Evolutionary conservation across 2,329 filamentous ascomycete species (phyloP).

Genomic region (Penicillium sp.): DNA sequence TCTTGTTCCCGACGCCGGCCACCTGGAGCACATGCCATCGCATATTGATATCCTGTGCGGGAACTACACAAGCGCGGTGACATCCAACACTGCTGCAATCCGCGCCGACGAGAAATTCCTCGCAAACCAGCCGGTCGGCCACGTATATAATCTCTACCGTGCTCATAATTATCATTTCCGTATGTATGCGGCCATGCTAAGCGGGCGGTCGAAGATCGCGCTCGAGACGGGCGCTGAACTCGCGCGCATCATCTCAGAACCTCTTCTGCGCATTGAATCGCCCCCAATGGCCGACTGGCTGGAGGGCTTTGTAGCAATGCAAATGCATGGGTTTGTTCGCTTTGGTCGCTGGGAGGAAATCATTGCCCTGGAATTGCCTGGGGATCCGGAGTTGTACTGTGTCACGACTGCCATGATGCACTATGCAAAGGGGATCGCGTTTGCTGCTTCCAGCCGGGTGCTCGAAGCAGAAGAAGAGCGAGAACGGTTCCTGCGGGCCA

Average conservation of each 20-base stretch:
- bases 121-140: slow-evolving; percentile 54
- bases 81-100: slow-evolving; percentile 66
- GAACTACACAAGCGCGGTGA: slow-evolving; percentile 65
- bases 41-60: slow-evolving; percentile 74
- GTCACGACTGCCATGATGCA: slow-evolving; percentile 66
- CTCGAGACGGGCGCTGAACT: slow-evolving; percentile 60
- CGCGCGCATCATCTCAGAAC: slow-evolving; percentile 62
- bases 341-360: slow-evolving; percentile 73
- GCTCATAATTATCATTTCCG: slow-evolving; percentile 73
- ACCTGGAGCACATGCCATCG: slow-evolving; percentile 74
- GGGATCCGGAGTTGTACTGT: slow-evolving; percentile 62
- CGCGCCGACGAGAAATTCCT: slow-evolving; percentile 67
- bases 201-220: slow-evolving; percentile 62
- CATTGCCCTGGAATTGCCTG: slow-evolving; percentile 57
- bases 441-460: slow-evolving; percentile 58
- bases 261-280: slow-evolving; percentile 49
- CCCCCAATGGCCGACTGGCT: slow-evolving; percentile 81
- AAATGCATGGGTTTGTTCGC: slow-evolving; percentile 67
- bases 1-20: slow-evolving; percentile 68
- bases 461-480: slow-evolving; percentile 55
- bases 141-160: slow-evolving; percentile 76
- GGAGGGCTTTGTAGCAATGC: slow-evolving; percentile 67
- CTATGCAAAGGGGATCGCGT: slow-evolving; percentile 68
- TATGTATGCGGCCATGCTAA: slow-evolving; percentile 76
- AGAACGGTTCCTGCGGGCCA: slow-evolving; percentile 52